A percentile compares a stretch with the other conserved stretches of the same genome.
phyloP scores from a whole-genome alignment of 2,329 filamentous ascomycete genomes.

The Fusarium pseudonygamai region DNA sequence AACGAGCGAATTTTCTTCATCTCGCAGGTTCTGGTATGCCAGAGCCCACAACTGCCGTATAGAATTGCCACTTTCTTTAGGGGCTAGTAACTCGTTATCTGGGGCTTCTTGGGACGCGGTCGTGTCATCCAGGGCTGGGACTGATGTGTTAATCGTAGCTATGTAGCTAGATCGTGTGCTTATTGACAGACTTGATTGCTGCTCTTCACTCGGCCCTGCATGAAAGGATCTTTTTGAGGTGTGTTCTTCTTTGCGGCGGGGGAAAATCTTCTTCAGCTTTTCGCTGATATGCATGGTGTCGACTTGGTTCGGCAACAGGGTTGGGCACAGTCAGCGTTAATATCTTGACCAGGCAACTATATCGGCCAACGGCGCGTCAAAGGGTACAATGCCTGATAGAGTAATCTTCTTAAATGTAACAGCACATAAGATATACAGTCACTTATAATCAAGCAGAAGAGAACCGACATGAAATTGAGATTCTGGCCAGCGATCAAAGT shows the following conservation, averaged over 20 bases:
- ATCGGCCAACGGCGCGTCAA: too few species aligned
- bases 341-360: not conserved
- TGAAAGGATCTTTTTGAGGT: fast-evolving
- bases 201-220: not conserved
- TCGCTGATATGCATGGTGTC: fast-evolving
- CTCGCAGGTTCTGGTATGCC: fast-evolving
- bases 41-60: not conserved
- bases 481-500: too few species aligned
- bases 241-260: fast-evolving
- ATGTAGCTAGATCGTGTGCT: fast-evolving
- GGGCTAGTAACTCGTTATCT: fast-evolving
- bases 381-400: not conserved
- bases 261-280: not conserved
- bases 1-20: not conserved
- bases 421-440: too few species aligned
- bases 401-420: not conserved
- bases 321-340: fast-evolving
- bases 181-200: fast-evolving
- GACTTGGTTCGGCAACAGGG: fast-evolving
- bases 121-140: fast-evolving
- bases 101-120: fast-evolving
- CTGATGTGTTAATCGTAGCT: fast-evolving
- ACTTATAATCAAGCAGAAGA: too few species aligned
- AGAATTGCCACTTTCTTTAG: fast-evolving
- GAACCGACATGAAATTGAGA: too few species aligned